Evolutionary conservation across 1,139 yeast species (phyloP).

Genomic region (Debaryomyces subglobosus): DNA sequence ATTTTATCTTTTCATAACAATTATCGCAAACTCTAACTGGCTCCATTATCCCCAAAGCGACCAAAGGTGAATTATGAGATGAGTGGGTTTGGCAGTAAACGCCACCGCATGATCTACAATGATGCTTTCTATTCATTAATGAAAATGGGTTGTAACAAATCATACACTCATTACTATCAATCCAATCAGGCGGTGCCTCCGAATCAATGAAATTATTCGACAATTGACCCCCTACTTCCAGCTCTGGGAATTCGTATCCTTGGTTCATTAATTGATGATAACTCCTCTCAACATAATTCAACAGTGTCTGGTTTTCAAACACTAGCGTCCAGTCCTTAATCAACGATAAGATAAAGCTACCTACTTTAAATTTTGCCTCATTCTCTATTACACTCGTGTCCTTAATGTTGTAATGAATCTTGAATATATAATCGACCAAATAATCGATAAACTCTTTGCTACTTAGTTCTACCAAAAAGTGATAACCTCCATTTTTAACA

Average conservation of each 20-base stretch:
- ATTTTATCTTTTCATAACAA: constrained; percentile 64
- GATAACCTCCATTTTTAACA: constrained; percentile 91
- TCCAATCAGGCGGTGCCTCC: constrained; percentile 97
- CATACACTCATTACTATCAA: constrained; percentile 95
- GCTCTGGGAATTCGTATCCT: constrained; percentile 72
- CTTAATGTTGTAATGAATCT: constrained; percentile 39
- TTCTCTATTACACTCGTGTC: constrained; percentile 32
- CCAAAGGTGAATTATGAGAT: constrained; percentile 66
- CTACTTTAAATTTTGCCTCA: constrained; percentile 58
- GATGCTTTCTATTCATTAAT: constrained; percentile 88
- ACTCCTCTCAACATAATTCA: constrained; percentile 64
- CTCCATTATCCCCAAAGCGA: constrained; percentile 82
- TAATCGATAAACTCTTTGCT: constrained; percentile 88
- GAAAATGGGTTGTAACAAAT: constrained; percentile 82
- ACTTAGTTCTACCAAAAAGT: constrained; percentile 77
- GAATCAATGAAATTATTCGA: constrained; percentile 72
- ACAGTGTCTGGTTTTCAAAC: constrained; percentile 69
- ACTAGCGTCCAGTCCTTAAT: constrained; percentile 79
- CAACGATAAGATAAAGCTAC: constrained; percentile 59
- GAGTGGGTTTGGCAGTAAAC: constrained; percentile 89
- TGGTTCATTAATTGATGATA: constrained; percentile 62
- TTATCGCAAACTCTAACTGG: constrained; percentile 95
- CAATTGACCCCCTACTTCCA: constrained; percentile 31
- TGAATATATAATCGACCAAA: constrained; percentile 48
- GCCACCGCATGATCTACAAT: constrained; percentile 97